Evolutionary conservation across 2,329 filamentous ascomycete genomes (phyloP).

Genomic region (Nothomitra cinnamomea): DNA sequence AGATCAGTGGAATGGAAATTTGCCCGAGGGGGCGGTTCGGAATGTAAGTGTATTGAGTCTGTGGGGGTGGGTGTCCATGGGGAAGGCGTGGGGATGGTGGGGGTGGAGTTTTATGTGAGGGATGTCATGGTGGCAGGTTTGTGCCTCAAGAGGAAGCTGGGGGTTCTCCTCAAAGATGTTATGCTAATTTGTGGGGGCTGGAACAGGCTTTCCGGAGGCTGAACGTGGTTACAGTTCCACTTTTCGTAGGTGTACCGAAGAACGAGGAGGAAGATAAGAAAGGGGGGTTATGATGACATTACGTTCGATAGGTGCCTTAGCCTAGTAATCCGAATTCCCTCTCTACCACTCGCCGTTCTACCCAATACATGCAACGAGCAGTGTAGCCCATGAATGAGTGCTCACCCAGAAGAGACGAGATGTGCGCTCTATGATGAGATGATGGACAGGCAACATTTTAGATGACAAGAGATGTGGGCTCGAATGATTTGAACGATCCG

Average conservation of each 20-base stretch:
- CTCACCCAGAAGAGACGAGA: too few relatives aligned
- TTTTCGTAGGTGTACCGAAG: background rate
- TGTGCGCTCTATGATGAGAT: too few relatives aligned
- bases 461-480: too few relatives aligned
- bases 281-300: background rate
- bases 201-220: background rate
- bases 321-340: too few relatives aligned
- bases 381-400: too few relatives aligned
- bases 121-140: background rate
- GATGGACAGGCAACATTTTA: too few relatives aligned
- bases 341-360: too few relatives aligned
- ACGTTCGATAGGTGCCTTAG: too few relatives aligned
- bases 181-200: background rate
- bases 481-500: too few relatives aligned
- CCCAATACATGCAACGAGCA: too few relatives aligned
- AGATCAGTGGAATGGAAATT: background rate
- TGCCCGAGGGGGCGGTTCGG: background rate
- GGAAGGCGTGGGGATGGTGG: background rate
- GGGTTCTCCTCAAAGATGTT: background rate
- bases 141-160: background rate
- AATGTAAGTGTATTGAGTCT: background rate
- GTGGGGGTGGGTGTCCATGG: background rate
- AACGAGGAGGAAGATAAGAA: background rate
- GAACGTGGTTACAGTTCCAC: background rate
- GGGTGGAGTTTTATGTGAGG: background rate